Evolutionary conservation across 495 filamentous ascomycete genomes (phyloP).

Genomic region (Pseudevernia furfuracea): DNA sequence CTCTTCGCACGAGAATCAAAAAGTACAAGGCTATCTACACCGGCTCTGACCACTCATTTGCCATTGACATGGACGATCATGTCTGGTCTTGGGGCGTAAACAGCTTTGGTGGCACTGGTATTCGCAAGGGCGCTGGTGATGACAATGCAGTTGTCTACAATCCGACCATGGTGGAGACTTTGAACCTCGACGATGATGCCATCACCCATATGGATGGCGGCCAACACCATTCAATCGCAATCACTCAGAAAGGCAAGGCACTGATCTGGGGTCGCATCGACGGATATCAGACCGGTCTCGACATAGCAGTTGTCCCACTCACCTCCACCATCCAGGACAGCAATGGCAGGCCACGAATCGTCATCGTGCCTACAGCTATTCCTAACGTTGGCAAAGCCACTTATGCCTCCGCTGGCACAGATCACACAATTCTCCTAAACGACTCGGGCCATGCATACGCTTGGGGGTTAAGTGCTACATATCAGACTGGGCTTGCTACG

Average conservation of each 20-base stretch:
- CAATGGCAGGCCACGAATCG: slow-evolving; percentile 45
- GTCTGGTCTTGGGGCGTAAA: slow-evolving; percentile 85
- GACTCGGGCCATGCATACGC: slow-evolving; percentile 49
- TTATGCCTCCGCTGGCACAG: slow-evolving; percentile 44
- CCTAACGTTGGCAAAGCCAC: slow-evolving; percentile 39
- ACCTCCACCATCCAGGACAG: slow-evolving; percentile 46
- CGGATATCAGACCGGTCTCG: slow-evolving; percentile 50
- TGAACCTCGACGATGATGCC: slow-evolving; percentile 40
- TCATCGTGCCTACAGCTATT: slow-evolving; percentile 46
- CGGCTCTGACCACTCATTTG: slow-evolving; percentile 58
- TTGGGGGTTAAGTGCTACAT: slow-evolving; percentile 57
- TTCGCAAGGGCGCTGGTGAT: slow-evolving; percentile 57
- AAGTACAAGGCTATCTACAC: slow-evolving; percentile 47
- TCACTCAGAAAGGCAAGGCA: slow-evolving; percentile 46
- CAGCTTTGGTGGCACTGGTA: slow-evolving; percentile 74
- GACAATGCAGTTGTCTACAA: slow-evolving; percentile 50
- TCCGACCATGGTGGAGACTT: slow-evolving; percentile 52
- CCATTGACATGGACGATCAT: slow-evolving; percentile 60
- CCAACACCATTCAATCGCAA: slow-evolving; percentile 50
- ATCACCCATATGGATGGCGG: slow-evolving; percentile 48
- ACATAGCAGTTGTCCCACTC: slow-evolving; percentile 37
- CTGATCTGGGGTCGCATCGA: slow-evolving; percentile 57
- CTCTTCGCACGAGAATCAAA: slow-evolving; percentile 31
- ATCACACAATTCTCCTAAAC: slow-evolving; percentile 54
- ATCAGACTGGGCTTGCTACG: slow-evolving; percentile 54